phyloP scores from a whole-genome alignment of 306 rosid species.

The Amphicarpaea edgeworthii region DNA sequence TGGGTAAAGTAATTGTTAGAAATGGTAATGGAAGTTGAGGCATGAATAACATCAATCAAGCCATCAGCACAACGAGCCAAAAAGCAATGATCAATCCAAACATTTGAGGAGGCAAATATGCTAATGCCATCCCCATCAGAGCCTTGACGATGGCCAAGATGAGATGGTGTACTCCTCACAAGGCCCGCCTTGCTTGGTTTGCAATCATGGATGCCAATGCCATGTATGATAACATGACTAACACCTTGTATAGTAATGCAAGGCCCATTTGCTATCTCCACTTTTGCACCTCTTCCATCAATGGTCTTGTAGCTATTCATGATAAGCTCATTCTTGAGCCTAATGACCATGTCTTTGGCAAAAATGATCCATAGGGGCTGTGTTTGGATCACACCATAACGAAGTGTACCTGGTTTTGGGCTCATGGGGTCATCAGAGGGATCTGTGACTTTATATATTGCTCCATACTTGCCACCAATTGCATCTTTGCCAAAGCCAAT shows the following conservation, averaged over 20 bases:
- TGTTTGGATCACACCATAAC: slow-evolving; percentile 77
- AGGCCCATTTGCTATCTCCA: slow-evolving; percentile 80
- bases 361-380: slow-evolving; percentile 25
- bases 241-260: slow-evolving; percentile 83
- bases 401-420: slow-evolving; percentile 79
- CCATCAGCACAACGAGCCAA: slow-evolving; percentile 66
- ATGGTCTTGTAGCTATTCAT: slow-evolving; percentile 74
- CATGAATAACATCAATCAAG: slow-evolving; percentile 70
- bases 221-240: slow-evolving; percentile 84
- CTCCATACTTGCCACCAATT: slow-evolving; percentile 74
- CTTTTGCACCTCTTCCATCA: slow-evolving; percentile 87
- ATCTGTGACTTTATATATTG: slow-evolving; percentile 65
- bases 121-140: slow-evolving; percentile 80
- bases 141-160: slow-evolving; percentile 75
- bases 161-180: slow-evolving; percentile 67
- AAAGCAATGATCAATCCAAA: slow-evolving; percentile 88
- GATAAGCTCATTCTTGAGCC: slow-evolving; percentile 17
- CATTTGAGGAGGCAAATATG: slow-evolving; percentile 65
- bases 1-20: slow-evolving; percentile 81
- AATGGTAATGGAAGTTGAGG: slow-evolving; percentile 78
- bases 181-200: slow-evolving; percentile 63
- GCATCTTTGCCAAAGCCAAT: slow-evolving; percentile 78
- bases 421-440: slow-evolving; percentile 65
- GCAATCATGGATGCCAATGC: slow-evolving; percentile 88
- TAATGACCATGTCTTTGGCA: slow-evolving; percentile 1